Base-by-base conservation (phyloP, 2,329 filamentous ascomycete genomes). In the Tolypocladium nubicola region DNA sequence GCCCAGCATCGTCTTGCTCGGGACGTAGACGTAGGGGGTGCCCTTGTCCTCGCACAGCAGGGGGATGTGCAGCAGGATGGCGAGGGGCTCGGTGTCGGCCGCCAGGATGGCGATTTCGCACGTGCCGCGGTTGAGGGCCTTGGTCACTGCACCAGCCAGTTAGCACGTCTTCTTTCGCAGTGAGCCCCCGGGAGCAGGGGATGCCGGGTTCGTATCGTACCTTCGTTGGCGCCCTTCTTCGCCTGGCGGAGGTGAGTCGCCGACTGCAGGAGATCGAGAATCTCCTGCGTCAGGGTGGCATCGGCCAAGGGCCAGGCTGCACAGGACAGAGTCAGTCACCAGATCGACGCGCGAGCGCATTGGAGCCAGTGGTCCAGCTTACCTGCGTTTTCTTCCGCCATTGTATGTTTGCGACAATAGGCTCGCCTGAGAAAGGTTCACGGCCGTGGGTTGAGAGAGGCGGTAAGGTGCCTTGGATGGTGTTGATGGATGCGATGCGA, bases 81-180 rank as follows among this genome's bases (percentile, higher is more conserved):
- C 88, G 55, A 97, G 81, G 47, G 92, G 92, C 58, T 84, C 82
- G 66, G 90, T 94, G 72, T 97, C 93, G 62, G 90, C 91, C 53
- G 91, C 90, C 56, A 97, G 84, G 65, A 97, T 83, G 69, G 96
- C 86, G 62, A 97, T 79, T 77, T 97, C 93, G 65, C 85, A 85
- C 61, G 93, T 91, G 76, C 93, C 92, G 65, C 93, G 87, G 79
- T 94, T 95, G 54, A 96, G 81, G 1, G 90, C 88, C 81, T 96
- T 96, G 70, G 90, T 96, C 53, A 72, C 72, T 68, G 64, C 50
- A 61, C 57, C 57, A 47, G 21, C 11, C 8, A 10, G 56, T 64
- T 33, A 60, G 60, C 45, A n/a, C 3, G 26, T 19, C 14, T 49
- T 49, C 45, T 14, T 30, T 5, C 3, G 7, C 45, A 19, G 8